Base-by-base conservation (phyloP, 2,329 filamentous ascomycete genomes). In the Talaromyces amestolkiae region DNA sequence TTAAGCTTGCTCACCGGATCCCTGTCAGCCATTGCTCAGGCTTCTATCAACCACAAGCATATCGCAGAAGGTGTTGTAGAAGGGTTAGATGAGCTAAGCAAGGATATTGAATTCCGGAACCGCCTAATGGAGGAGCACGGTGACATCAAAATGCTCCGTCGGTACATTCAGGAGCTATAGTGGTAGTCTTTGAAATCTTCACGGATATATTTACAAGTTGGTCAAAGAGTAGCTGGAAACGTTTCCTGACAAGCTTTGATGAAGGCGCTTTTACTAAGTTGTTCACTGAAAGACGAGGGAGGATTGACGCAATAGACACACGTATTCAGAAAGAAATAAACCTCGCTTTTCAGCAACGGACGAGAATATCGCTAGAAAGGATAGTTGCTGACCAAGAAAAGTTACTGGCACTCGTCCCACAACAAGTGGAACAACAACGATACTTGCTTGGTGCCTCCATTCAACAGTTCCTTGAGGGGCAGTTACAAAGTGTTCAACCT, bases 171-270 rank as follows among this genome's bases (percentile, higher is more conserved):
- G 45, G 60, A 62, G 17, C 60, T 62, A 41, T 62, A 62, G 47
- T 62, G 19, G 60, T 62, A 8, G 47, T 62, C 0, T 62, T 62
- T 51, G 60, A 62, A 33, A 19, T 58, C 5, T 51, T 62, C 37
- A 62, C 60, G 22, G 60, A 62, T 15, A 62, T 62, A 22, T 62
- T 62, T 37, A 62, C 45, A 37, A 62, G 45, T 24, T 62, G 60
- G 60, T 62, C 60, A 10, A 62, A 62, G 45, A 45, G 37, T 9
- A 45, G 37, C 43, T 62, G 60, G 60, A 62, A 62, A 22, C 37
- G 60, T 2, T 51, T 43, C 27, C 22, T 61, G 9, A 47, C 59
- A 27, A 45, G 59, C 17, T 61, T 61, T 33, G 41, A 47, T 11
- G 59, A 33, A 61, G 11, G 45, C 10, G 59, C 59, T 8, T 61